Evolutionary conservation across 208 protist species (phyloP), one percentile per base, ranked within the genome.

Genomic region (Angomonas deanei): DNA sequence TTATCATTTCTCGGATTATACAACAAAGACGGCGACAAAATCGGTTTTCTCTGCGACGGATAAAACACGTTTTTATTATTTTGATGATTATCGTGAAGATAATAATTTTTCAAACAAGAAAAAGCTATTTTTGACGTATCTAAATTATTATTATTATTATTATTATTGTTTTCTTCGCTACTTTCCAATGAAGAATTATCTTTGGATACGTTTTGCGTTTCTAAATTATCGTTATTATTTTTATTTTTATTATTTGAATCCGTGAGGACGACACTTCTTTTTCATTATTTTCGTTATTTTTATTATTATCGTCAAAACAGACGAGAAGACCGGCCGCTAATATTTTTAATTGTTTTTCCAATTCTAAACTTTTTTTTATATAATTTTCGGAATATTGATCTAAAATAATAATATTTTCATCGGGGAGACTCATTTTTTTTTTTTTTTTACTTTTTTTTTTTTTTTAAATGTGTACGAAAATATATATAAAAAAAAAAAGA

Each of bases 401-500:
- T 8, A 15, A 42, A 42, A 15, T n/a, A 42, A 42, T 15, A 53
- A 21, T 27, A 53, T 28, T 24, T 28, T 53, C 19, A 53, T 26
- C 19, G 15, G 36, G 36, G 5, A 28, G 8, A 53, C 19, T 53
- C 23, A 27, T 53, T 53, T 28, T 53, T 53, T 28, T 53, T 53
- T 28, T 53, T 53, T 53, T 53, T 5, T 17, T 53, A 11, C n/a
- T 53, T 15, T 17, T 53, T 53, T 53, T 10, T 11, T 53, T 27
- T 17, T 26, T 24, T 17, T 24, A 54, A 52, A 64, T 24, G 47
- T 58, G 1, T 23, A 48, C n/a, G 42, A 0, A 13, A 54, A 27
- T 21, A 4, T 59, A 38, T 42, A 59, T 13, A 66, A 26, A 59
- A 59, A 13, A 17, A 34, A 59, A 58, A 58, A 59, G 34, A 65